These are phyloP conservation scores for Hericium erinaceus DNA, from an alignment of 768 basidiomycete species.

Conservation along the genomic window DNA sequence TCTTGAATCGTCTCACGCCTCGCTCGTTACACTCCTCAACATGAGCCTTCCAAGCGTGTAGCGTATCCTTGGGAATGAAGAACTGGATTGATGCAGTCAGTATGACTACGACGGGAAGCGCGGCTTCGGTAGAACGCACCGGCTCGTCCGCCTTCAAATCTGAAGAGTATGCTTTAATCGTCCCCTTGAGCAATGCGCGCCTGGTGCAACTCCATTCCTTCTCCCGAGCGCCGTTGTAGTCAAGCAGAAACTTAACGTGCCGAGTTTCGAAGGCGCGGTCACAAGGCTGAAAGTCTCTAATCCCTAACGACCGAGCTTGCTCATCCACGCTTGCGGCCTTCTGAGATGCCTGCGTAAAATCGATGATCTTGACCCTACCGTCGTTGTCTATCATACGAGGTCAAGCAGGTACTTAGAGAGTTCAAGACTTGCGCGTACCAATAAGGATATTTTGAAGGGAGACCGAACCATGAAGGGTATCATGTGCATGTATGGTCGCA, in stretches of 20 bases:
- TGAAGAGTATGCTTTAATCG: neutral
- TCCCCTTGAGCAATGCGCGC: neutral
- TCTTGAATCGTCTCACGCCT: neutral
- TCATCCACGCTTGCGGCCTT: constrained; percentile 16
- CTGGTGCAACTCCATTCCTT: constrained; percentile 7
- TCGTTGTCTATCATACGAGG: constrained; percentile 27
- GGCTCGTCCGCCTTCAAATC: neutral
- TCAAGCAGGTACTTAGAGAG: neutral
- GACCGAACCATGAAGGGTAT: constrained; percentile 25
- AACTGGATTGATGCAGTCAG: neutral
- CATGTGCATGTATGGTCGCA: constrained; percentile 27
- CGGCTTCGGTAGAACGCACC: neutral
- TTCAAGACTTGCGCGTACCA: constrained; percentile 9
- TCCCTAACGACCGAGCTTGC: constrained; percentile 20
- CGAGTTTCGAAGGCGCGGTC: constrained; percentile 46
- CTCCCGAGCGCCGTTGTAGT: constrained; percentile 30
- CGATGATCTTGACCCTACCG: constrained; percentile 32
- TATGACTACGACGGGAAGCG: neutral
- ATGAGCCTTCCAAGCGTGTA: constrained; percentile 9
- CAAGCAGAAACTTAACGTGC: constrained; percentile 45
- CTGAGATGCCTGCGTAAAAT: constrained; percentile 31
- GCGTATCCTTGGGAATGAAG: constrained; percentile 5
- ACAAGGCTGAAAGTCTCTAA: constrained; percentile 27
- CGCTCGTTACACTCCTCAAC: constrained; percentile 4
- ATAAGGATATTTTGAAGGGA: constrained; percentile 40